A percentile compares a stretch with the other conserved stretches of the same genome.
These are phyloP conservation scores for Calycina marina DNA, from an alignment of 2,329 filamentous ascomycete genomes.

Conservation along the genomic window DNA sequence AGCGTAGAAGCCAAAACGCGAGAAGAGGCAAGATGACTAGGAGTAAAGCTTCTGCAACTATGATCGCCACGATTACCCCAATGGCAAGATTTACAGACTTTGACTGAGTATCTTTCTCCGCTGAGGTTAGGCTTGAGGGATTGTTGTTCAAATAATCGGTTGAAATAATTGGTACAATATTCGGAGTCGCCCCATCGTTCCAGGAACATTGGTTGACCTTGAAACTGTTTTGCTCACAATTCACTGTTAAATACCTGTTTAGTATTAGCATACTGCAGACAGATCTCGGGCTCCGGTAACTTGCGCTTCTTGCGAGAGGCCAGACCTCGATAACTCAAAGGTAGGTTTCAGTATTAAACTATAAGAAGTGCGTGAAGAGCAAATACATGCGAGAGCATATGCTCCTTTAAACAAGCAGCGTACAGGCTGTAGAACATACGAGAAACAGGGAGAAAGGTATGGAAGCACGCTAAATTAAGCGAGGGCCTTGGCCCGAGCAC, in stretches of 20 bases:
- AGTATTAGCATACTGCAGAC: not conserved
- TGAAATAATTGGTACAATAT: conserved; percentile 7
- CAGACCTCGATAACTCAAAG: no score
- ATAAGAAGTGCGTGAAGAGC: no score
- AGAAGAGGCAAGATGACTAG: not conserved
- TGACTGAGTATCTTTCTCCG: not conserved
- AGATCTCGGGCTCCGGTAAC: not conserved
- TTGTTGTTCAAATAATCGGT: conserved; percentile 1
- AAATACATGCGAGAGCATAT: no score
- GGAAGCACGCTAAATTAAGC: no score
- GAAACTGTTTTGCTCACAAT: conserved; percentile 19
- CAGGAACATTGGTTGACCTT: conserved; percentile 16
- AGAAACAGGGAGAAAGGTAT: no score
- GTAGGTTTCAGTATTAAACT: no score
- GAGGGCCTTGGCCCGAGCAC: no score
- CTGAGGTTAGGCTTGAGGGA: not conserved
- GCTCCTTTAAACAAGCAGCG: no score
- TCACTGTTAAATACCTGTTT: conserved; percentile 15
- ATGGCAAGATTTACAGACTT: not conserved
- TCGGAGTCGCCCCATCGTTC: conserved; percentile 7
- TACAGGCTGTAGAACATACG: no score
- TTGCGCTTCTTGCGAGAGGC: conserved; percentile 26
- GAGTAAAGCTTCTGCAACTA: not conserved
- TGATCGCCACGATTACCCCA: not conserved
- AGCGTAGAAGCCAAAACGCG: not conserved